These are phyloP conservation scores for Umbelopsis ramanniana DNA, from an alignment of 192 early-diverging fungal species.

Conservation along the genomic window DNA sequence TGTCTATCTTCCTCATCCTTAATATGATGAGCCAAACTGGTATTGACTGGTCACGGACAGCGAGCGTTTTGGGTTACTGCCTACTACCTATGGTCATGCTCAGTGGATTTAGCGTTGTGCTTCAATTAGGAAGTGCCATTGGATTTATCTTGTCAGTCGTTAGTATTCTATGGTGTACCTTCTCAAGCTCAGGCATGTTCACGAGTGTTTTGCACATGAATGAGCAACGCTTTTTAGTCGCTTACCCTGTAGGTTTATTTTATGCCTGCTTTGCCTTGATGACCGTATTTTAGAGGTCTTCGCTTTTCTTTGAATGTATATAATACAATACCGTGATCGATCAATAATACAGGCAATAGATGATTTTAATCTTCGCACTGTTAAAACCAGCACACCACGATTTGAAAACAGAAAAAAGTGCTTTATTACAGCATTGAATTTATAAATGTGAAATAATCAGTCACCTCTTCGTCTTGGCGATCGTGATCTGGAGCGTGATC, in stretches of 20 bases:
- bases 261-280: slow-evolving; percentile 95
- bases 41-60: slow-evolving; percentile 85
- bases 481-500: slow-evolving; percentile 36
- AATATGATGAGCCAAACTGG: slow-evolving; percentile 94
- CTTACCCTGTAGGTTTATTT: slow-evolving; percentile 91
- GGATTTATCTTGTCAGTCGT: slow-evolving; percentile 68
- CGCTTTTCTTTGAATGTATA: slow-evolving; percentile 2
- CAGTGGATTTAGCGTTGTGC: slow-evolving; percentile 71
- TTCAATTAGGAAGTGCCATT: slow-evolving; percentile 67
- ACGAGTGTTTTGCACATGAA: slow-evolving; percentile 88
- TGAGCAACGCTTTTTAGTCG: slow-evolving; percentile 92
- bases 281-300: slow-evolving; percentile 74
- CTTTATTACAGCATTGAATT: slow-evolving; percentile 6
- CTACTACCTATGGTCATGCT: slow-evolving; percentile 94
- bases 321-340: background rate
- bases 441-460: slow-evolving; percentile 21
- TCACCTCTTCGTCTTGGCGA: slow-evolving; percentile 37
- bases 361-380: background rate
- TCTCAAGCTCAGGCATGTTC: slow-evolving; percentile 82
- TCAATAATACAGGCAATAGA: background rate
- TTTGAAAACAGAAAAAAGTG: background rate
- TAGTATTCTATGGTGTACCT: slow-evolving; percentile 93
- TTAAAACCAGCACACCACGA: background rate
- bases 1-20: slow-evolving; percentile 84
- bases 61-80: slow-evolving; percentile 97